A percentile compares a stretch with the other conserved stretches of the same genome.
phyloP scores from a whole-genome alignment of 352 stramenopile genomes.

The Pythium aquatile region DNA sequence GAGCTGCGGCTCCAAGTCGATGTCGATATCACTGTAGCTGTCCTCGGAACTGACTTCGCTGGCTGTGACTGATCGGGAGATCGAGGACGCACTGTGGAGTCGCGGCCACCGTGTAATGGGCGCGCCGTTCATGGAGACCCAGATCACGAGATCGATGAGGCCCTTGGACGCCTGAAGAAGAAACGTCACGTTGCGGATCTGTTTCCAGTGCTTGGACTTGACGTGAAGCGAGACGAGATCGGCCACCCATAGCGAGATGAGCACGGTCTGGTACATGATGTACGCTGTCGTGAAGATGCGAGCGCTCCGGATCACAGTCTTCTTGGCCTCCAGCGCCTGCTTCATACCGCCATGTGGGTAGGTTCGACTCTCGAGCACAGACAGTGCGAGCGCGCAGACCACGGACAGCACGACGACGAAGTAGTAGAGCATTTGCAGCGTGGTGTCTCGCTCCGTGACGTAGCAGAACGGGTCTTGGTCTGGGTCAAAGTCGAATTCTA shows the following conservation, averaged over 20 bases:
- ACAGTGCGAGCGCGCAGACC: constrained; percentile 54
- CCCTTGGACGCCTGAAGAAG: constrained; percentile 76
- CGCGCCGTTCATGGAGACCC: constrained; percentile 72
- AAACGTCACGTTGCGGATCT: constrained; percentile 56
- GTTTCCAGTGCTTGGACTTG: constrained; percentile 29
- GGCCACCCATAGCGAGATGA: constrained; percentile 77
- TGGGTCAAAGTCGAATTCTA: constrained; percentile 43
- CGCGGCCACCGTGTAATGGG: constrained; percentile 5
- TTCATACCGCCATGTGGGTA: constrained; percentile 76
- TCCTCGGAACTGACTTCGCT: constrained; percentile 30
- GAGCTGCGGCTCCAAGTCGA: constrained; percentile 81
- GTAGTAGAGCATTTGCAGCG: constrained; percentile 75
- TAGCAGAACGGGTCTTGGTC: constrained; percentile 54
- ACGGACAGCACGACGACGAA: constrained; percentile 73
- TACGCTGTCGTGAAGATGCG: constrained; percentile 80
- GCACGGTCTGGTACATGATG: constrained; percentile 79
- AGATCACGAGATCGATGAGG: constrained; percentile 84
- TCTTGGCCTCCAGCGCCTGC: constrained; percentile 72
- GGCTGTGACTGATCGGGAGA: constrained; percentile 26
- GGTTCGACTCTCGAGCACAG: constrained; percentile 68
- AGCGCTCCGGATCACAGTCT: constrained; percentile 77
- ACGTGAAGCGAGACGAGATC: constrained; percentile 53
- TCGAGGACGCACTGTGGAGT: constrained; percentile 16
- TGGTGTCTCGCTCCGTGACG: constrained; percentile 67
- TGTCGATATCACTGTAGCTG: constrained; percentile 70